phyloP scores from a whole-genome alignment of 352 stramenopile genomes.

The Globisporangium nodosum region DNA sequence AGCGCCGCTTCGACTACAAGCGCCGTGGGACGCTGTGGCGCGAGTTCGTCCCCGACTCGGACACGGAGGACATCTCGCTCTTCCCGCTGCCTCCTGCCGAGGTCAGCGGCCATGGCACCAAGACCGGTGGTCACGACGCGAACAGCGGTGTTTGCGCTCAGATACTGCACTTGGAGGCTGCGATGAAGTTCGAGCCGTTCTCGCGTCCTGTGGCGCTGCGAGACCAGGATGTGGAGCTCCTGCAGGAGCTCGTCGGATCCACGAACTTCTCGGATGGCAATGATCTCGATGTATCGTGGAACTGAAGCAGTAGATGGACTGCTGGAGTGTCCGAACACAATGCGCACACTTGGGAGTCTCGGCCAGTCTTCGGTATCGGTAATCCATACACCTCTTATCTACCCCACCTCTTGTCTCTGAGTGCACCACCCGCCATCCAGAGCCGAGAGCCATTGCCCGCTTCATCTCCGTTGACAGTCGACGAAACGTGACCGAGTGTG shows the following conservation, averaged over 20 bases:
- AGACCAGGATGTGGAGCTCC: constrained; percentile 10
- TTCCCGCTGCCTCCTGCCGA: not conserved
- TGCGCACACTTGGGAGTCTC: too few relatives aligned
- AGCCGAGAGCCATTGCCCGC: too few relatives aligned
- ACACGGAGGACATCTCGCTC: constrained; percentile 8
- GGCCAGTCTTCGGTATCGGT: too few relatives aligned
- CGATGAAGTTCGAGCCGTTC: constrained; percentile 20
- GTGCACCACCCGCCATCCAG: too few relatives aligned
- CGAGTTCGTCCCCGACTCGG: constrained; percentile 4
- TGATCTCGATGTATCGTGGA: too few relatives aligned
- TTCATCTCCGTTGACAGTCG: too few relatives aligned
- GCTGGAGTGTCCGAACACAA: too few relatives aligned
- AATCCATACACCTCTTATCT: too few relatives aligned
- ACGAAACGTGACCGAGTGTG: too few relatives aligned
- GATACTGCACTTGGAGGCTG: not conserved
- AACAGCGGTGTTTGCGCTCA: too few relatives aligned
- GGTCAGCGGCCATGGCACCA: not conserved
- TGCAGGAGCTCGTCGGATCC: constrained; percentile 8
- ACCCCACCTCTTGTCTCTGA: too few relatives aligned
- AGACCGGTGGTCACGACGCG: constrained; percentile 6
- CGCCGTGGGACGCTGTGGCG: constrained; percentile 11
- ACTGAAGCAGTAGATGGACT: too few relatives aligned
- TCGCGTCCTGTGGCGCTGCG: constrained; percentile 3
- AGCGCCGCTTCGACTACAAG: constrained; percentile 22
- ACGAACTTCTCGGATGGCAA: not conserved